A percentile compares a stretch with the other conserved stretches of the same genome.
Evolutionary conservation across 176 grass and related monocot species (phyloP).

Genomic region (Paspalum vaginatum): DNA sequence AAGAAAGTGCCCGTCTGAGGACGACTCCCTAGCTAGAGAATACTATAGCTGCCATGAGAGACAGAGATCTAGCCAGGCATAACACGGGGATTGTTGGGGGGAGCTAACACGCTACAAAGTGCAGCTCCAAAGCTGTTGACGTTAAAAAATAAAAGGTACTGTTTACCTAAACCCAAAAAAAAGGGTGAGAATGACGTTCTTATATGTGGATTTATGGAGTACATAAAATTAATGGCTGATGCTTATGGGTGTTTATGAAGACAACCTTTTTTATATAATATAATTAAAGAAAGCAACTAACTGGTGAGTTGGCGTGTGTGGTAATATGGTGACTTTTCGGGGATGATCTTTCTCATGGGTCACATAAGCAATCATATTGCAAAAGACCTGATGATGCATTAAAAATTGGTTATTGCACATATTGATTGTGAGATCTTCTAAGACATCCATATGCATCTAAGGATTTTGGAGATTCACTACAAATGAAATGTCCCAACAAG

Average conservation of each 20-base stretch:
- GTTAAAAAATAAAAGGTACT: slow-evolving; percentile 24
- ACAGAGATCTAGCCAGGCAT: slow-evolving; percentile 11
- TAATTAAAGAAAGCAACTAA: slow-evolving; percentile 41
- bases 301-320: slow-evolving; percentile 18
- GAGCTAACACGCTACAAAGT: background rate
- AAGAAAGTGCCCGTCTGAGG: slow-evolving; percentile 40
- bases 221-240: background rate
- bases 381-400: slow-evolving; percentile 30
- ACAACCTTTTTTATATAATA: slow-evolving; percentile 14
- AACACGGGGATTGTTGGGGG: background rate
- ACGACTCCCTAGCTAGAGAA: slow-evolving; percentile 49
- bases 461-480: slow-evolving; percentile 6
- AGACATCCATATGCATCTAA: slow-evolving; percentile 9
- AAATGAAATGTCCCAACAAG: slow-evolving; percentile 11
- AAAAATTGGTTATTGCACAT: background rate
- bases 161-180: slow-evolving; percentile 45
- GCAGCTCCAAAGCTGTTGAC: background rate
- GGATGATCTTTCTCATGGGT: slow-evolving; percentile 20
- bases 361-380: slow-evolving; percentile 34
- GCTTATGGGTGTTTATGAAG: slow-evolving; percentile 4
- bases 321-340: slow-evolving; percentile 39
- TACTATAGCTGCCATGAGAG: slow-evolving; percentile 24
- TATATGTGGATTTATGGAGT: background rate
- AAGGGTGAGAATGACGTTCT: slow-evolving; percentile 40
- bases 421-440: slow-evolving; percentile 4